Base-by-base conservation (phyloP, 2,329 filamentous ascomycete species). In the Colletotrichum nymphaeae region DNA sequence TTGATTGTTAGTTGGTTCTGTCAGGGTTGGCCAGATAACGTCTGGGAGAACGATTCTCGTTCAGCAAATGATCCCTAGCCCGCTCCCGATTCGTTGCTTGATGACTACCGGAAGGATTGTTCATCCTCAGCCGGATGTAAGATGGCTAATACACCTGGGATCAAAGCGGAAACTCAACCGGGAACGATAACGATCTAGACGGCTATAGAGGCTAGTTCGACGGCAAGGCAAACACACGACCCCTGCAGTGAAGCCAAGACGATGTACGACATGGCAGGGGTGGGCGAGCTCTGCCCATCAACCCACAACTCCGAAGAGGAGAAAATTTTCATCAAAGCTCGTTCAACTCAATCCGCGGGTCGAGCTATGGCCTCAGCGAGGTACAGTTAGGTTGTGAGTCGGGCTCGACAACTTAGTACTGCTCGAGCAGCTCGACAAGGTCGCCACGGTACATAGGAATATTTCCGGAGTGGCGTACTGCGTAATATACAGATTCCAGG, bases 241-340 rank as follows among this genome's bases (percentile, higher is more conserved):
- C 70, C 70, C 70, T 74, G 63, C 35, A 42, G 42, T 35, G 62
- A 57, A 53, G 58, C 49, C 60, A 67, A 69, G 35, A 58, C 58
- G 32, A 67, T 66, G 69, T 73, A 75, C 73, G 55, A 73, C 73
- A 75, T 69, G 69, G 63, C 62, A 72, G 58, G 72, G 72, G 69
- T 46, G 9, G 16, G 7, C 22, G 49, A 57, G 67, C 28, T 71
- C 35, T 62, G 57, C 53, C 24, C 58, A 62, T 57, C 46, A 35
- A 35, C 24, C 56, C 49, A 30, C 35, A 49, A 62, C 49, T 73
- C 37, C 8, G 9, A 57, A 59, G 28, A n/a, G 52, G 30, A 59
- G 63, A 24, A 60, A 55, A 60, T 49, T 16, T 30, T 19, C n/a
- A 22, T 67, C 57, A 49, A 26, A 22, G 9, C 24, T 55, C 2